Evolutionary conservation across 179 eudicot genomes (phyloP), one percentile per base, ranked within the genome.

Genomic region (Nepenthes alata): DNA sequence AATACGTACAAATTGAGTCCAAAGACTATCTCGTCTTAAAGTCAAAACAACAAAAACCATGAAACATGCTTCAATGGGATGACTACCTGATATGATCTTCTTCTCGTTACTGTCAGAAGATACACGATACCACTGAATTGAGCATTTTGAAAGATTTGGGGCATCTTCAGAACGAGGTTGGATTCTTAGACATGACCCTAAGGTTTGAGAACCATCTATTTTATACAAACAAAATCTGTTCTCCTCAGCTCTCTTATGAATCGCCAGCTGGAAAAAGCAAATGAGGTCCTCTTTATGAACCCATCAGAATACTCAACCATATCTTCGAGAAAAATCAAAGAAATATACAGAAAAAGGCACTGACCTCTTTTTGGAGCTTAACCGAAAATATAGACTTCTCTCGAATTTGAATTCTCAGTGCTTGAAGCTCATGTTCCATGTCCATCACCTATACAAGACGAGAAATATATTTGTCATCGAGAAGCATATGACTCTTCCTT

Each of bases 121-220:
- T 15, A 79, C 68, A 48, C 96, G 96, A 62, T 78, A 93, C 98
- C 98, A 93, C 78, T 89, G 98, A 64, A 93, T 80, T 9, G 87
- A 77, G 71, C 95, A 89, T 66, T 80, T 83, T 45, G 88, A 73
- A 57, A 87, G 85, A 59, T 93, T 93, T 69, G 83, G 76, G 63
- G 91, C 87, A 57, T 75, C 81, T 66, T 79, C 77, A 9, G 85
- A 75, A 61, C 90, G 80, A 14, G 78, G 85, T 15, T 80, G 81
- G 55, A 93, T 68, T 61, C 72, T 72, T 54, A 93, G 75, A 72
- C 77, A 74, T 65, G 97, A 89, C 54, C 97, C 98, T 76, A 93
- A 70, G 58, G 78, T 77, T 78, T 76, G 79, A 41, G 80, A 76
- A 37, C 98, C 98, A 55, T 80, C 85, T 16, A 93, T 74, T 58